Conservation (phyloP, 2,329 filamentous ascomycete genomes). For the Nakataea oryzae region DNA sequence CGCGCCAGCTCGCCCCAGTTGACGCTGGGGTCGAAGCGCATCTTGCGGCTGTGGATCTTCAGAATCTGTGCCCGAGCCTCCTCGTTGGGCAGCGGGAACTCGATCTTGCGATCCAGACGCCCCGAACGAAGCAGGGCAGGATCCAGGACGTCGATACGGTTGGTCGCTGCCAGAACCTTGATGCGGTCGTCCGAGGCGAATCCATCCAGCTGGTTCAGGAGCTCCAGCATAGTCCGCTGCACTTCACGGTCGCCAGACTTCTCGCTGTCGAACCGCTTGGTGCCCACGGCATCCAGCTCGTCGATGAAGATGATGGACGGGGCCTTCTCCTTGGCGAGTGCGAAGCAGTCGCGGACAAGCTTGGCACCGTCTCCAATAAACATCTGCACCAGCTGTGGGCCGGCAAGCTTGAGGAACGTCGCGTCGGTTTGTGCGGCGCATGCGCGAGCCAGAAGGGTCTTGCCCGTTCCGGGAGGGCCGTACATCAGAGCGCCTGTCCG, state of each 20-base stretch:
- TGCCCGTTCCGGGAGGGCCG: slow-evolving; percentile 81
- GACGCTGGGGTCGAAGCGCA: slow-evolving; percentile 86
- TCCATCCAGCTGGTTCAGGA: slow-evolving; percentile 95
- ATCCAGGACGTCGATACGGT: slow-evolving; percentile 88
- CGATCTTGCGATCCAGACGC: slow-evolving; percentile 91
- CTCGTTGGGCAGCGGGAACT: slow-evolving; percentile 96
- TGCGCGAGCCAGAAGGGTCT: slow-evolving; percentile 85
- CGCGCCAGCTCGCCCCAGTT: slow-evolving; percentile 95
- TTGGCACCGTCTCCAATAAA: slow-evolving; percentile 99
- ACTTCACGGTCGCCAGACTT: slow-evolving; percentile 98
- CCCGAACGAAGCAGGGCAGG: slow-evolving; percentile 85
- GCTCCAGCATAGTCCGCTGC: slow-evolving; percentile 95
- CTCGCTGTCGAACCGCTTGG: slow-evolving; percentile 96
- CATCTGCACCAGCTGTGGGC: slow-evolving; percentile 97
- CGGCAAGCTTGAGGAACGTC: slow-evolving; percentile 96
- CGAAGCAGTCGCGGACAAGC: slow-evolving; percentile 94
- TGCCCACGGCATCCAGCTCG: slow-evolving; percentile 95
- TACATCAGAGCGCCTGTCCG: slow-evolving; percentile 88
- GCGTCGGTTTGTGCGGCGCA: slow-evolving; percentile 97
- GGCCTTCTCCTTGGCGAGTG: slow-evolving; percentile 95
- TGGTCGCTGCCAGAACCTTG: slow-evolving; percentile 91
- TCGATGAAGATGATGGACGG: slow-evolving; percentile 99
- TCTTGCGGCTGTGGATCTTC: slow-evolving; percentile 95
- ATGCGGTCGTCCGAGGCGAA: slow-evolving; percentile 95
- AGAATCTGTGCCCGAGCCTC: slow-evolving; percentile 95